Base-by-base conservation (phyloP, 768 basidiomycete species). In the Leucosporidium yakuticum region DNA sequence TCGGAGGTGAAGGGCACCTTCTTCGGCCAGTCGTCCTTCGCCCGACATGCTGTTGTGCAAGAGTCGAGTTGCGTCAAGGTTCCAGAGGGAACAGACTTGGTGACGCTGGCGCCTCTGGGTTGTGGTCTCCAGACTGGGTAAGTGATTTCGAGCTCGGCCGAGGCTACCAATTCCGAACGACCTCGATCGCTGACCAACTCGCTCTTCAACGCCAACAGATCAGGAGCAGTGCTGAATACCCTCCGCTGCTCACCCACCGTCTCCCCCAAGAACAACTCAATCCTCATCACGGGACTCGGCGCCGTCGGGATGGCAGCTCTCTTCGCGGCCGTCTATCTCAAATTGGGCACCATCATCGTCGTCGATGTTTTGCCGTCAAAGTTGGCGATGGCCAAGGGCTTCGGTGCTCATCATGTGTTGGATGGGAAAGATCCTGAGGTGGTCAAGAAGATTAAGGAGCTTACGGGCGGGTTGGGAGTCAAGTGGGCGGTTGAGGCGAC, bases 21-120 rank as follows among this genome's bases (percentile, higher is more conserved):
- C 67, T 76, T 76, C 55, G 75, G 75, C 4, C 75, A 76, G 31
- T 68, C 66, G 4, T 44, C 71, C 15, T 63, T 76, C 32, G 75
- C 63, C 0, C 63, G 69, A 12, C 73, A 76, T 27, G 69, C 71
- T 8, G 47, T 76, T 20, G 75, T 73, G 19, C 50, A 59, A 34
- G 75, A 70, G 23, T 69, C 71, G 39, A 61, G 61, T 29, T 32
- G n/a, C 44, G 59, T 60, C 15, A 47, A 47, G 19, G 70, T 75
- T 0, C 32, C 68, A 0, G 12, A 27, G 2, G 65, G 53, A 0
- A 55, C 62, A 14, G 73, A 75, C 50, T 62, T 76, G 11, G 59
- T 47, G 14, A 47, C 58, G 2, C 53, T 70, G 3, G 55, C 70
- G 0, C 74, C 75, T 1, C 55, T 75, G 14, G 75, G 75, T 1